A percentile compares a stretch with the other conserved stretches of the same genome.
phyloP scores from a whole-genome alignment of 306 rosid species.

The Fragaria vesca region DNA sequence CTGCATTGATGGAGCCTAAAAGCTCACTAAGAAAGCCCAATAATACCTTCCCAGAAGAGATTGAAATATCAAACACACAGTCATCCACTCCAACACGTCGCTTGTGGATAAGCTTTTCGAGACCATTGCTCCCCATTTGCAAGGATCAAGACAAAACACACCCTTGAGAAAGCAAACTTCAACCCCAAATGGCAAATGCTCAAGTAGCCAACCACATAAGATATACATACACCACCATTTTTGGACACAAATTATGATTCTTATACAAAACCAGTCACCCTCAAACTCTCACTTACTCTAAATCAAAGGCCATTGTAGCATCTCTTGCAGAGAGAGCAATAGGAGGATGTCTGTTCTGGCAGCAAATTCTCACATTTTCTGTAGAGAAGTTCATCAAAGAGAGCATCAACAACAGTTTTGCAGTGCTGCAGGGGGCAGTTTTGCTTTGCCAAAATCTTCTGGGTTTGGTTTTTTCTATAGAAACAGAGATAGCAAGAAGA shows the following conservation, averaged over 20 bases:
- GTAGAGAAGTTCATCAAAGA: conserved; percentile 43
- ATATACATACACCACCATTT: conserved; percentile 1
- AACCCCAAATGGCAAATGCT: background rate
- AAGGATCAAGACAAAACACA: background rate
- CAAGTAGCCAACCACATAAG: background rate
- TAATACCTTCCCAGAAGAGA: background rate
- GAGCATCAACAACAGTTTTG: conserved; percentile 35
- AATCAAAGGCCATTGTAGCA: background rate
- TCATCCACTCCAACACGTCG: conserved; percentile 19
- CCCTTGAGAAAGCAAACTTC: background rate
- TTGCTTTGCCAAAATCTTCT: conserved; percentile 25
- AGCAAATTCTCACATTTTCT: conserved; percentile 48
- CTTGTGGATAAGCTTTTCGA: conserved; percentile 43
- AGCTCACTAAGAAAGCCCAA: background rate
- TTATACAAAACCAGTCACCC: background rate
- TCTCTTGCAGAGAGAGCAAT: background rate
- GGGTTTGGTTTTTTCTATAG: conserved; percentile 36
- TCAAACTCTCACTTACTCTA: background rate
- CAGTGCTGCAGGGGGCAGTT: conserved; percentile 26
- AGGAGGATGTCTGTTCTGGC: conserved; percentile 61
- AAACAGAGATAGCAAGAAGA: conserved; percentile 39
- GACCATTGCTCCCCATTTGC: background rate
- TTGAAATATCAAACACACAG: background rate
- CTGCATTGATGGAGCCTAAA: background rate
- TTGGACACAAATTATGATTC: background rate